These are phyloP conservation scores for Magnusiomyces ingens DNA, from an alignment of 1,139 yeast species.

Conservation along the genomic window DNA sequence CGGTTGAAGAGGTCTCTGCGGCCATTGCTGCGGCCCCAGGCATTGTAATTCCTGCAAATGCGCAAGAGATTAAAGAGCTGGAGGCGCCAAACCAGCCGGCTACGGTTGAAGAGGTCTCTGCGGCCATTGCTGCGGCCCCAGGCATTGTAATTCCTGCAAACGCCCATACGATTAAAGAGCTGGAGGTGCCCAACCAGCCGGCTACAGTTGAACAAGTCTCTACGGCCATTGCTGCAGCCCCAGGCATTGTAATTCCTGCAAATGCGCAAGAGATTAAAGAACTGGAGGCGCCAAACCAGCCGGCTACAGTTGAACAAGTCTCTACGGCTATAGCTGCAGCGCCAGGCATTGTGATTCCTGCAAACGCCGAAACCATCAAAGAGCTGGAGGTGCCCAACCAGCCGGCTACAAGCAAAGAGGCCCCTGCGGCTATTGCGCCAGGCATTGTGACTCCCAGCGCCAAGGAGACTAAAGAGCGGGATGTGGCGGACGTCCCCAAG, in stretches of 20 bases:
- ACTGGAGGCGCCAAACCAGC: not conserved
- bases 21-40: not conserved
- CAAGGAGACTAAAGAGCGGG: no score
- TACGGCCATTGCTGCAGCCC: constrained; percentile 11
- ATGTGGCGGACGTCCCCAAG: no score
- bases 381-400: not conserved
- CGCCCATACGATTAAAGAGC: not conserved
- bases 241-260: constrained; percentile 13
- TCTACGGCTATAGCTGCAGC: constrained; percentile 11
- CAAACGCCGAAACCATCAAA: not conserved
- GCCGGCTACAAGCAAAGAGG: no score
- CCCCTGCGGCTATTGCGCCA: no score
- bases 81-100: not conserved
- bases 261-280: not conserved
- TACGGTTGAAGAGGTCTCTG: not conserved
- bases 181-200: not conserved
- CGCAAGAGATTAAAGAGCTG: not conserved
- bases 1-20: not conserved
- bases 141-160: constrained; percentile 13
- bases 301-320: no score
- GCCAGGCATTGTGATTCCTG: constrained; percentile 14
- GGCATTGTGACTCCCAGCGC: no score
- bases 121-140: constrained; percentile 13
- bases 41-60: not conserved
- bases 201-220: no score